phyloP scores from a whole-genome alignment of 768 basidiomycete genomes.

The Hirschioporus abietinus region DNA sequence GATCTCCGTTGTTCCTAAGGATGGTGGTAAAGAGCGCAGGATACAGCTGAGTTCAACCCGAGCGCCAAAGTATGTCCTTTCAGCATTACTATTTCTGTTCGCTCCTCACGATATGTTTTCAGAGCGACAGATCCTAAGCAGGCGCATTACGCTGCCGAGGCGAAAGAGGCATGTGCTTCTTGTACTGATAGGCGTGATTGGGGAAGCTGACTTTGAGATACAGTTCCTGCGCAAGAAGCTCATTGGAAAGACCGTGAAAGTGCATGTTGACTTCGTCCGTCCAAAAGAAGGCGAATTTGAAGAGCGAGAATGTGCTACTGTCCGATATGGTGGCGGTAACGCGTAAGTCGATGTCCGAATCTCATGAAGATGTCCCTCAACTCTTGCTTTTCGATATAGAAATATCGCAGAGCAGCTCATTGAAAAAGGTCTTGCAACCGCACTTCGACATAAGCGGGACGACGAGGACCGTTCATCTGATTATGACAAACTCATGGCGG shows the following conservation, averaged over 20 bases:
- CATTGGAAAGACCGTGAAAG: conserved; percentile 83
- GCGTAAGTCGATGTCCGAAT: conserved; percentile 42
- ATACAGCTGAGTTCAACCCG: conserved; percentile 85
- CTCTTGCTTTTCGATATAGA: conserved; percentile 32
- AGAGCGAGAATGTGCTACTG: conserved; percentile 86
- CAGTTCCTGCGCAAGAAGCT: conserved; percentile 82
- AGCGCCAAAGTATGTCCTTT: conserved; percentile 62
- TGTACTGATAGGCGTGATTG: conserved; percentile 7
- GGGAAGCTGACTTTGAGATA: background rate
- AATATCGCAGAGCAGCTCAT: conserved; percentile 91
- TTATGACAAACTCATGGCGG: conserved; percentile 92
- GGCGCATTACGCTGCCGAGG: conserved; percentile 85
- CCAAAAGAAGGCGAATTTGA: conserved; percentile 92
- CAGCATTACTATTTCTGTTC: background rate
- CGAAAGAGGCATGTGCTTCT: conserved; percentile 50
- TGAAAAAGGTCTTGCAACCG: conserved; percentile 87
- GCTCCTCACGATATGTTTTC: conserved; percentile 6
- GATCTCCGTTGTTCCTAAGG: conserved; percentile 74
- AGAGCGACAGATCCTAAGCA: conserved; percentile 85
- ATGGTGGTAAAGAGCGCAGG: conserved; percentile 68
- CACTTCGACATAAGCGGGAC: conserved; percentile 88
- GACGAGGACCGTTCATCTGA: conserved; percentile 96
- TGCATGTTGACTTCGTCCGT: conserved; percentile 85
- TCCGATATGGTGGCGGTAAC: conserved; percentile 79
- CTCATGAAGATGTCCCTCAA: conserved; percentile 5